These are phyloP conservation scores for Nymphaea colorata DNA, from an alignment of 164 flowering plant species.

Conservation along the genomic window DNA sequence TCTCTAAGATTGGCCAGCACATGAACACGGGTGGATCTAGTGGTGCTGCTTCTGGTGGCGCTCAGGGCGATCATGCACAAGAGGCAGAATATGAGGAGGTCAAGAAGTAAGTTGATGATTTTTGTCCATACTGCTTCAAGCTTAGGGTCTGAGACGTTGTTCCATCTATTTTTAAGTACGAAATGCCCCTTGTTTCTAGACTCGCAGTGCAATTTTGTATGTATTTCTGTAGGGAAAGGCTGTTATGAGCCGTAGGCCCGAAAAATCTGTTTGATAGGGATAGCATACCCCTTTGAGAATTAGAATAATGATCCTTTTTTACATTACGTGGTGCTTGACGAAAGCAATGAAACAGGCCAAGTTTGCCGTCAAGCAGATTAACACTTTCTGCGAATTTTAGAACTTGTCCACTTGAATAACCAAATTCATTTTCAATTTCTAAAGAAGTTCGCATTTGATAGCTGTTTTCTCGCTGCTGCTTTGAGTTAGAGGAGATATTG, in stretches of 20 bases:
- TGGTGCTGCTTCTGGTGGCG: conserved; percentile 17
- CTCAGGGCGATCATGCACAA: conserved; percentile 33
- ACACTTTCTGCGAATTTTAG: too few relatives aligned
- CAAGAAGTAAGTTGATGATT: conserved; percentile 21
- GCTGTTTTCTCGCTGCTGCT: too few relatives aligned
- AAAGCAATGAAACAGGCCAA: too few relatives aligned
- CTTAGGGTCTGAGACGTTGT: not conserved
- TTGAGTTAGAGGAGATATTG: too few relatives aligned
- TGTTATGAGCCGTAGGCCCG: not conserved
- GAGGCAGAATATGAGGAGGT: conserved; percentile 62
- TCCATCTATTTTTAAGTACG: too few relatives aligned
- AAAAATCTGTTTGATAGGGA: not conserved
- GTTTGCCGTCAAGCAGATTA: too few relatives aligned
- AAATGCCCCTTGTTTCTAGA: not conserved
- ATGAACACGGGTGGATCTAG: conserved; percentile 23
- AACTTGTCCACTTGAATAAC: too few relatives aligned
- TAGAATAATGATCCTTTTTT: not conserved
- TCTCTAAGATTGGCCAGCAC: conserved; percentile 44
- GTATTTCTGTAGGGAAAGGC: not conserved
- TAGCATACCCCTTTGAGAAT: not conserved
- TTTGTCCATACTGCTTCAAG: not conserved
- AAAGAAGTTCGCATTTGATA: too few relatives aligned
- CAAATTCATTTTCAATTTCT: too few relatives aligned
- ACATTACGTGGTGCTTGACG: too few relatives aligned
- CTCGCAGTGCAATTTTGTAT: not conserved